Evolutionary conservation across 345 rosid species (phyloP).

Genomic region (Arabidopsis thaliana): DNA sequence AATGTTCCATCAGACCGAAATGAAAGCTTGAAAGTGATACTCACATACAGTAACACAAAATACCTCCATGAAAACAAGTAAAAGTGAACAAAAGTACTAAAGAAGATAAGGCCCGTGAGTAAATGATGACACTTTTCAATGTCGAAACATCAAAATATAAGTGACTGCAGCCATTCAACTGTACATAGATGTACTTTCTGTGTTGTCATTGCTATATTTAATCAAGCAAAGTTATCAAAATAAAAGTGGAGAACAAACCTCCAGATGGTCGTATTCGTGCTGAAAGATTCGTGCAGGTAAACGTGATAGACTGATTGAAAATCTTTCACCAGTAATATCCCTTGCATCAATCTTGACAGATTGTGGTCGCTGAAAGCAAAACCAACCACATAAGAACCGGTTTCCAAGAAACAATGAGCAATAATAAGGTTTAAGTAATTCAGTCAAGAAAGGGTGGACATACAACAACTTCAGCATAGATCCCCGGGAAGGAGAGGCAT

Average conservation of each 20-base stretch:
- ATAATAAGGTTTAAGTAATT: neutral
- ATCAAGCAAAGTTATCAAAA: constrained; percentile 23
- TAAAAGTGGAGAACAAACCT: constrained; percentile 54
- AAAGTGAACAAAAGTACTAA: constrained; percentile 8
- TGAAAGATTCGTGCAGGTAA: constrained; percentile 92
- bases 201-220: neutral
- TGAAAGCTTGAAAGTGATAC: constrained; percentile 14
- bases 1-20: constrained; percentile 23
- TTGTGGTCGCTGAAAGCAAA: constrained; percentile 79
- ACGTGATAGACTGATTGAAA: constrained; percentile 69
- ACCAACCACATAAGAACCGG: neutral
- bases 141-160: neutral
- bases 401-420: neutral
- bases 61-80: constrained; percentile 18
- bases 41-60: constrained; percentile 12
- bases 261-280: constrained; percentile 93
- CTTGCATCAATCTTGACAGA: constrained; percentile 87
- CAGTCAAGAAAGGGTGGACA: constrained; percentile 13
- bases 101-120: neutral
- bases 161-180: neutral
- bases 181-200: neutral
- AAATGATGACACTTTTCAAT: neutral
- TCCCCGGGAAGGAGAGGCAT: constrained; percentile 91
- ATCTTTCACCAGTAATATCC: constrained; percentile 73
- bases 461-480: constrained; percentile 85